Evolutionary conservation across 768 basidiomycete species (phyloP).

Genomic region (Phanerochaete sordida): DNA sequence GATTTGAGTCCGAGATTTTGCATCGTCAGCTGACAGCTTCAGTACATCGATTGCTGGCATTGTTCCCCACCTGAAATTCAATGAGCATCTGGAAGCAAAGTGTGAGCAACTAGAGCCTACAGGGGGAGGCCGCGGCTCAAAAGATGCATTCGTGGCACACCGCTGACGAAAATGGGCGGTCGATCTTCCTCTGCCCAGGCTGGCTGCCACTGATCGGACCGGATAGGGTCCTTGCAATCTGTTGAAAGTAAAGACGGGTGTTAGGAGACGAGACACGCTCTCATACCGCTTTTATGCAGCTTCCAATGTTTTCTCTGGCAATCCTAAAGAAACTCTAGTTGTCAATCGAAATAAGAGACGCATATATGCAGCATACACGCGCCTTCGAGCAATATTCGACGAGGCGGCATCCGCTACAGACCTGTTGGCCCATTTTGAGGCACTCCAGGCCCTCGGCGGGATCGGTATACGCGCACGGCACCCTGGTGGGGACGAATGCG

Average conservation of each 20-base stretch:
- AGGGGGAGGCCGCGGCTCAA: slow-evolving; percentile 21
- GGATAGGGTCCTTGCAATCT: slow-evolving; percentile 16
- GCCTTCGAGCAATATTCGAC: slow-evolving; percentile 46
- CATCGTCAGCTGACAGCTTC: slow-evolving; percentile 25
- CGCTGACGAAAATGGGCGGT: slow-evolving; percentile 15
- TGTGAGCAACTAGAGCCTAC: neutral
- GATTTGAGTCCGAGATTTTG: slow-evolving; percentile 14
- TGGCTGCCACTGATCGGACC: neutral
- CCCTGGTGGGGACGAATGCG: neutral
- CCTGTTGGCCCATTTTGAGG: slow-evolving; percentile 26
- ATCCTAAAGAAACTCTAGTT: neutral
- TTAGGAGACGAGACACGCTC: no score
- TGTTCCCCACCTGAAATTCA: slow-evolving; percentile 31
- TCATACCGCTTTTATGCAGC: neutral
- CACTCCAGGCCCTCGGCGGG: slow-evolving; percentile 15
- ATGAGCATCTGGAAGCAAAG: slow-evolving; percentile 20
- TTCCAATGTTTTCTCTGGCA: neutral
- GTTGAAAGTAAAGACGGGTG: slow-evolving; percentile 13
- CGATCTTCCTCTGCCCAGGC: neutral
- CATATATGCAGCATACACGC: neutral
- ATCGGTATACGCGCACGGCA: neutral
- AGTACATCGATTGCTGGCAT: slow-evolving; percentile 32
- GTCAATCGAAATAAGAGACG: neutral
- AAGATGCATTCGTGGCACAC: neutral
- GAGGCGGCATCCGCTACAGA: slow-evolving; percentile 28